Base-by-base conservation (phyloP, 768 basidiomycete genomes). In the Mycena maculata region DNA sequence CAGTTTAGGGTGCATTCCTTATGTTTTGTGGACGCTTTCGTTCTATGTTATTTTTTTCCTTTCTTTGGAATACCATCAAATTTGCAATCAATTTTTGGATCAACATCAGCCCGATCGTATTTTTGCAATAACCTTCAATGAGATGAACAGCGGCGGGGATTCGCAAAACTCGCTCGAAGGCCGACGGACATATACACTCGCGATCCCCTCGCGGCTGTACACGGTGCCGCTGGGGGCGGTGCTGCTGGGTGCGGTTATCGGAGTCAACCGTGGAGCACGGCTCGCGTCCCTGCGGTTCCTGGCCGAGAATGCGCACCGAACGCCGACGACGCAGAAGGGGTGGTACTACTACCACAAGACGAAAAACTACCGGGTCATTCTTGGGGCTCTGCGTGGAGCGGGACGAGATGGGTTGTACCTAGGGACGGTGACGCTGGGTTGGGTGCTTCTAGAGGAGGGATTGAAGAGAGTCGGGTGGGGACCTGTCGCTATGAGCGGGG, bases 281-380 rank as follows among this genome's bases (percentile, higher is more conserved):
- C 83, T 78, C 50, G 88, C 91, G n/a, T 86, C 88, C 15, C 81
- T 95, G 76, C 90, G 88, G 56, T 96, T 92, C 77, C 85, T 96
- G 54, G 95, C 94, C n/a, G 95, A 97, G 78, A 96, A 97, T 76
- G 95, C 90, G 47, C 95, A 97, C 78, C 85, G 93, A 60, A 85
- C 92, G 52, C 95, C 95, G 23, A 90, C 80, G 71, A 97, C 95
- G 31, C 86, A 94, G 63, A 88, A 91, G 71, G 95, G 95, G 64
- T 96, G 95, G 95, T 97, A 96, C 78, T 92, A 94, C 73, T 96
- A 97, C 88, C 92, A 94, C 77, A 96, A 96, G 83, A 95, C 94
- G 30, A 97, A 96, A 79, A 96, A 96, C 82, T 96, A 96, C 83
- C 84, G 87, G 71, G 88, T 95, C 71, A 85, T 94, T 74, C 84